Conservation (phyloP, 106 monocot species). For the Dioscorea zingiberensis region DNA sequence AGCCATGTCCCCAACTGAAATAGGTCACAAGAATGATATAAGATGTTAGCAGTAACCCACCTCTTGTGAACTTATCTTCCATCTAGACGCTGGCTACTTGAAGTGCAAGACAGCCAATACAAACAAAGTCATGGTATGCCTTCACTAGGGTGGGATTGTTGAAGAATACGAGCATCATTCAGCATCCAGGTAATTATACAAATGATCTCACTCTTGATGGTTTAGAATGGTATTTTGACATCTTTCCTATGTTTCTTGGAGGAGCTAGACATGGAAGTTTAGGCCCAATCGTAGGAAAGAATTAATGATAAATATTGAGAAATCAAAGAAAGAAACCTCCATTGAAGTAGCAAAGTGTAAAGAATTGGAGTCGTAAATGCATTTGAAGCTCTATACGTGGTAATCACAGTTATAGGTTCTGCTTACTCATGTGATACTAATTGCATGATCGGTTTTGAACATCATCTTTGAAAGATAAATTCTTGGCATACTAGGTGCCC, state of each 20-base stretch:
- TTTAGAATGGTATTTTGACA: not conserved
- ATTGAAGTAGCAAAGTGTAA: slow-evolving; percentile 27
- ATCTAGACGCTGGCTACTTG: no score
- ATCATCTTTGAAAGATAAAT: not conserved
- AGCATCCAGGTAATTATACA: slow-evolving; percentile 19
- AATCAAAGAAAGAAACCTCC: slow-evolving; percentile 35
- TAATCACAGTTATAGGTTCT: slow-evolving; percentile 17
- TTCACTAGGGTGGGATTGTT: no score
- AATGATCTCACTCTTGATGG: not conserved
- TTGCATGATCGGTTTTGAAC: not conserved
- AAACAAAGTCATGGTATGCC: no score
- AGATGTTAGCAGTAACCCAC: no score
- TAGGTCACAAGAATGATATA: no score
- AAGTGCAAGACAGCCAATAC: no score
- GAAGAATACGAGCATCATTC: no score
- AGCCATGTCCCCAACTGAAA: no score
- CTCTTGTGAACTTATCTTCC: no score
- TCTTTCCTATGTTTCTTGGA: slow-evolving; percentile 6
- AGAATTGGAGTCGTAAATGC: slow-evolving; percentile 30
- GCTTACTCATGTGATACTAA: not conserved
- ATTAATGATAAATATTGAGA: slow-evolving; percentile 27
- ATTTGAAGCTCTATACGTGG: slow-evolving; percentile 33
- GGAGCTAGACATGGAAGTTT: slow-evolving; percentile 9
- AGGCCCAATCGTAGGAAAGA: slow-evolving; percentile 22
- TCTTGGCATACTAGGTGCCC: not conserved